Evolutionary conservation across 1,284 basidiomycete species (phyloP).

Genomic region (Malassezia restricta): DNA sequence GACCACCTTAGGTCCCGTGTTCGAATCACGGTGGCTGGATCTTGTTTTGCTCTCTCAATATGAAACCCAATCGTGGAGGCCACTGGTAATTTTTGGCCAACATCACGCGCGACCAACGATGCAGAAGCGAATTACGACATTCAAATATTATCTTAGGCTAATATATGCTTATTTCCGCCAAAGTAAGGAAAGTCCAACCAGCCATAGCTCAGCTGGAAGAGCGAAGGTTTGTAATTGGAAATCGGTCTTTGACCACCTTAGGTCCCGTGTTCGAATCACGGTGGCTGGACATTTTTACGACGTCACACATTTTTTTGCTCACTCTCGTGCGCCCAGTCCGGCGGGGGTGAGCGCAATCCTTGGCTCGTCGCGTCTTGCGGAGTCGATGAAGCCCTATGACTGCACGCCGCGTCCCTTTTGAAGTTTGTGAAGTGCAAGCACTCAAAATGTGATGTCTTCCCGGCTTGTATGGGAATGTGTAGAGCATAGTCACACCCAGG

Average conservation of each 20-base stretch:
- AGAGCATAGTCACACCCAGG: too few relatives aligned
- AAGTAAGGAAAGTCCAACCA: neutral
- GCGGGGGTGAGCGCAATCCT: too few relatives aligned
- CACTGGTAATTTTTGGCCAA: neutral
- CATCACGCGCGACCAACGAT: too few relatives aligned
- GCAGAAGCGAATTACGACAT: too few relatives aligned
- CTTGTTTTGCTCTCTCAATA: neutral
- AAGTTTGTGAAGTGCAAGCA: too few relatives aligned
- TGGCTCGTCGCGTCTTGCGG: too few relatives aligned
- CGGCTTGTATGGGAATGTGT: too few relatives aligned
- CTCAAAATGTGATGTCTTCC: too few relatives aligned
- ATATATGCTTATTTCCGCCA: neutral
- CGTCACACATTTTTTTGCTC: neutral
- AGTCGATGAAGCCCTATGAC: too few relatives aligned
- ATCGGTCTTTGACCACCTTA: slow-evolving; percentile 15
- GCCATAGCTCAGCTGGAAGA: slow-evolving; percentile 21
- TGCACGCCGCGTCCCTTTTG: too few relatives aligned
- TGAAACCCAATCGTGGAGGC: neutral
- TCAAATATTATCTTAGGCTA: neutral
- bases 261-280: slow-evolving; percentile 22
- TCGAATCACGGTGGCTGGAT: slow-evolving; percentile 22
- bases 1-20: slow-evolving; percentile 21
- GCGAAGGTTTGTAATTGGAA: slow-evolving; percentile 20
- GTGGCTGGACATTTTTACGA: slow-evolving; percentile 16
- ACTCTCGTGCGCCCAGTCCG: too few relatives aligned